phyloP scores from a whole-genome alignment of 441 rosid species.

The Pelargonium fulgidum region DNA sequence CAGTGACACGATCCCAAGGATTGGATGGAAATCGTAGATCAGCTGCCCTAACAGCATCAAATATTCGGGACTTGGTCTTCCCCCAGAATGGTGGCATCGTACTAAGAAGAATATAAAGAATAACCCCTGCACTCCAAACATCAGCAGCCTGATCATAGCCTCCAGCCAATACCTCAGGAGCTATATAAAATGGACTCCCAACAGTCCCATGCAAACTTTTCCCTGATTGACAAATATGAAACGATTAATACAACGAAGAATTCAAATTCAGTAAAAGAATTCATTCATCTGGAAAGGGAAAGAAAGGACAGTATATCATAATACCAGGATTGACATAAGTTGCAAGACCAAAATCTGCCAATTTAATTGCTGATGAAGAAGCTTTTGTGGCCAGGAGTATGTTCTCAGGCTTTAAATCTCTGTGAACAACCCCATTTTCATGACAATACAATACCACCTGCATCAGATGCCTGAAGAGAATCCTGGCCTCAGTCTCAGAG shows the following conservation, averaged over 20 bases:
- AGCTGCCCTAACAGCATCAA: slow-evolving; percentile 58
- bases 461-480: slow-evolving; percentile 56
- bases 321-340: slow-evolving; percentile 54
- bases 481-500: slow-evolving; percentile 48
- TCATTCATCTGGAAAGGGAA: background rate
- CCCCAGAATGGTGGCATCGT: slow-evolving; percentile 71
- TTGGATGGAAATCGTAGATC: slow-evolving; percentile 54
- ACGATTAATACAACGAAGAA: slow-evolving; percentile 12
- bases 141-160: slow-evolving; percentile 66
- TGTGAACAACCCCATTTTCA: slow-evolving; percentile 56
- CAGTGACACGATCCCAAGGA: slow-evolving; percentile 47
- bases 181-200: slow-evolving; percentile 68
- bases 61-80: slow-evolving; percentile 58
- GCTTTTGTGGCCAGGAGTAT: slow-evolving; percentile 53
- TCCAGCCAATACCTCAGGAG: slow-evolving; percentile 61
- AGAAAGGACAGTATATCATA: slow-evolving; percentile 7
- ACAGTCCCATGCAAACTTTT: slow-evolving; percentile 54
- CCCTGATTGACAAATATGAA: slow-evolving; percentile 33
- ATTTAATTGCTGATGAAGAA: slow-evolving; percentile 50
- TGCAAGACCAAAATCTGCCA: slow-evolving; percentile 74
- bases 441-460: slow-evolving; percentile 56
- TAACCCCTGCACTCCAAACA: slow-evolving; percentile 70
- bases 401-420: slow-evolving; percentile 69
- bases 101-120: slow-evolving; percentile 59
- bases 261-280: slow-evolving; percentile 12